Conservation (phyloP, 2,329 filamentous ascomycete genomes). For the Colletotrichum sp. region DNA sequence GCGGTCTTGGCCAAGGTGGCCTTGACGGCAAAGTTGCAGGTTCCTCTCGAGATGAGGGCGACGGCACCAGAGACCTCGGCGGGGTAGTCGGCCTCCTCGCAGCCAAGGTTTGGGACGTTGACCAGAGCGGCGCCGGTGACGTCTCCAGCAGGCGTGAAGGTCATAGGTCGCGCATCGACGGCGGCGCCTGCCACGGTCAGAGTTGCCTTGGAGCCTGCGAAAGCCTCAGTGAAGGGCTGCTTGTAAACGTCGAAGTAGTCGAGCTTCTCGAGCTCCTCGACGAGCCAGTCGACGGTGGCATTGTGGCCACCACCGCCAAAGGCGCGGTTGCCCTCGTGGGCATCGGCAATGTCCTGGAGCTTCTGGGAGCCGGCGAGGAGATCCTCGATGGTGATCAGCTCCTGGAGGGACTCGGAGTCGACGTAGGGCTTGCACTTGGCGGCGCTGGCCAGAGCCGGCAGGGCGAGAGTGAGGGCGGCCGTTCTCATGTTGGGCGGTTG, state of each 20-base stretch:
- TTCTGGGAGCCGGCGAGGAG: constrained; percentile 48
- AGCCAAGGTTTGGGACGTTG: constrained; percentile 57
- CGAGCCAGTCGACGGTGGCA: constrained; percentile 49
- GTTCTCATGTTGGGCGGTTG: constrained; percentile 12
- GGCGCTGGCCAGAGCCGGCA: constrained; percentile 27
- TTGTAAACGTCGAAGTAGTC: constrained; percentile 48
- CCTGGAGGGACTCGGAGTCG: constrained; percentile 42
- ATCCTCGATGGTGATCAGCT: constrained; percentile 41
- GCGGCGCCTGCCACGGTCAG: constrained; percentile 33
- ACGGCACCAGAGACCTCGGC: constrained; percentile 57
- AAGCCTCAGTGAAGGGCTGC: constrained; percentile 48
- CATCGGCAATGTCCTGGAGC: constrained; percentile 48
- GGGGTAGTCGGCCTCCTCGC: constrained; percentile 58
- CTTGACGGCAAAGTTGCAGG: constrained; percentile 65
- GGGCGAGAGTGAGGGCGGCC: constrained; percentile 29
- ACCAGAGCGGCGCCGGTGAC: constrained; percentile 45
- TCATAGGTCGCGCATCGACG: constrained; percentile 36
- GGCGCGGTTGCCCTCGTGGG: constrained; percentile 45
- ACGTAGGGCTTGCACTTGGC: constrained; percentile 35
- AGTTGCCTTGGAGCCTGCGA: constrained; percentile 33
- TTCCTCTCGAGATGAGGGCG: constrained; percentile 64
- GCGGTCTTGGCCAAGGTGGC: constrained; percentile 58
- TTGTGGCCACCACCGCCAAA: constrained; percentile 52
- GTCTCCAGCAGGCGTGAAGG: constrained; percentile 56
- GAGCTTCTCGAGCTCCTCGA: constrained; percentile 40